Evolutionary conservation across 257 asterid species (phyloP).

Genomic region (Mentha longifolia): DNA sequence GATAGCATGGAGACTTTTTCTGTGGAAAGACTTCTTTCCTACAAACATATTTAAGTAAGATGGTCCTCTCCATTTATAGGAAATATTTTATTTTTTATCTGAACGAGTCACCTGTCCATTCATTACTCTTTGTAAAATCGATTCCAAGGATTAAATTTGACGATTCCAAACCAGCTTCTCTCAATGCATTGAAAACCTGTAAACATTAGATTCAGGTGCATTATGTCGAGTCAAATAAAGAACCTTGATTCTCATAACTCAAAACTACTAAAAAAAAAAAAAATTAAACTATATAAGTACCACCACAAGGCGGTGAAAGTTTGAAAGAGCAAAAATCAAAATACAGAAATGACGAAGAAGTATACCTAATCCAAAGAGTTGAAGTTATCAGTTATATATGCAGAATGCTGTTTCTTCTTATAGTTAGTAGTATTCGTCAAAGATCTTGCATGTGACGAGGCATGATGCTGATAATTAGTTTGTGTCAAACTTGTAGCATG

Average conservation of each 20-base stretch:
- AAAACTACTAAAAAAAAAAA: background rate
- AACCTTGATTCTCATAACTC: background rate
- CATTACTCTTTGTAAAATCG: conserved; percentile 92
- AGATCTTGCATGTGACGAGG: conserved; percentile 39
- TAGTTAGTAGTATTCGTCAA: conserved; percentile 38
- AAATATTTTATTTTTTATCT: conserved; percentile 15
- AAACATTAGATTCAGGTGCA: background rate
- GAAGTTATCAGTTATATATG: conserved; percentile 75
- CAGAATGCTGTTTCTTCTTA: conserved; percentile 48
- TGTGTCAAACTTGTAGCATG: conserved; percentile 38
- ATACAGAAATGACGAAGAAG: background rate
- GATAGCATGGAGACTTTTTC: conserved; percentile 82
- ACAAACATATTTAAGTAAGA: conserved; percentile 40
- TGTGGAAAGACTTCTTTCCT: conserved; percentile 74
- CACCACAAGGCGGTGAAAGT: too few relatives aligned
- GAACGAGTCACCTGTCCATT: conserved; percentile 75
- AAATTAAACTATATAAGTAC: too few relatives aligned
- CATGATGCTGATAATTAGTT: conserved; percentile 41
- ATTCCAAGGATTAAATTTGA: conserved; percentile 88
- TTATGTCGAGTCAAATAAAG: background rate
- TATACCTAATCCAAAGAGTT: conserved; percentile 78
- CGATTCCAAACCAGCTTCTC: conserved; percentile 89
- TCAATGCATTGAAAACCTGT: conserved; percentile 69
- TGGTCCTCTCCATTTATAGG: conserved; percentile 25
- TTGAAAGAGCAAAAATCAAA: background rate